phyloP scores from a whole-genome alignment of 441 rosid genomes.

The Eutrema salsugineum region DNA sequence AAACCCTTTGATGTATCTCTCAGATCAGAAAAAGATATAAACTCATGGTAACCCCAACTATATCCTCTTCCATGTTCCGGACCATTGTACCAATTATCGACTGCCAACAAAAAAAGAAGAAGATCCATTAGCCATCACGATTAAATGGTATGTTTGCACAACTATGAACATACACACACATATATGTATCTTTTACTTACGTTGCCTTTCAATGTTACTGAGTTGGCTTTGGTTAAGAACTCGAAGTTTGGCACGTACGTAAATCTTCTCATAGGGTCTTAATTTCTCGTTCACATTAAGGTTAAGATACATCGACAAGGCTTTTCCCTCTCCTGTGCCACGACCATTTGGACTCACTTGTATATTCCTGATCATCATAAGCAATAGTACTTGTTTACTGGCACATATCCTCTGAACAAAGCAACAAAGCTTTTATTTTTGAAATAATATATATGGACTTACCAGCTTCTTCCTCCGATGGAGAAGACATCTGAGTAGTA shows the following conservation, averaged over 20 bases:
- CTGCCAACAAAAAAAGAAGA: neutral
- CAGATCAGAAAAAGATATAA: conserved; percentile 3
- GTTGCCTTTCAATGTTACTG: neutral
- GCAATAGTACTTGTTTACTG: neutral
- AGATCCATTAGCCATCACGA: neutral
- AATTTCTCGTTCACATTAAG: neutral
- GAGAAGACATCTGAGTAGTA: neutral
- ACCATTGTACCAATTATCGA: neutral
- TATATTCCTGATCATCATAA: neutral
- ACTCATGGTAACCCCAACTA: neutral
- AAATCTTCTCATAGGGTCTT: conserved; percentile 10
- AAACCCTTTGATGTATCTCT: conserved; percentile 19
- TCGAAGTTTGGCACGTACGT: conserved; percentile 6
- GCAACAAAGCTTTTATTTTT: too few species aligned
- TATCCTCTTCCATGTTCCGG: neutral
- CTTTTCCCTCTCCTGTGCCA: neutral
- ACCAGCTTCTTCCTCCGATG: conserved; percentile 10
- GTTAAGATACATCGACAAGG: neutral
- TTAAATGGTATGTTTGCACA: neutral
- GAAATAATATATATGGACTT: neutral
- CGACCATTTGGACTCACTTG: neutral
- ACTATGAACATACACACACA: too few species aligned
- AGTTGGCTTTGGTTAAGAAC: conserved; percentile 15
- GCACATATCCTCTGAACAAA: too few species aligned
- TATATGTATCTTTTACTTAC: neutral